Base-by-base conservation (phyloP, 129 eudicot species). In the Tanacetum coccineum region DNA sequence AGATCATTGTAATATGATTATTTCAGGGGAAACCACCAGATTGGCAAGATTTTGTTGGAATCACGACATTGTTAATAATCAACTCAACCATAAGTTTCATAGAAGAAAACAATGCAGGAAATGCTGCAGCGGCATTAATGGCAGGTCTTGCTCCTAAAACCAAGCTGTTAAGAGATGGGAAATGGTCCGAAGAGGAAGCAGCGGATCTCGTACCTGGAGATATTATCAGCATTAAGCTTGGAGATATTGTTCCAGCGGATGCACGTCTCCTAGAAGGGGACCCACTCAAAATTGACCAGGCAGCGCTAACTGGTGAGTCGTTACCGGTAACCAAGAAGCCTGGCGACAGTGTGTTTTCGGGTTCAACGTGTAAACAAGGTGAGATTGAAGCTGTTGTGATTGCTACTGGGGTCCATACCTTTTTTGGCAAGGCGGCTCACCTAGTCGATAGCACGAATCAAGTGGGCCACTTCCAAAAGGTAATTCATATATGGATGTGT, bases 101-200 rank as follows among this genome's bases (percentile, higher is more conserved):
- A 6, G 97, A 90, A 64, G 95, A 90, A 74, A 90, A 87, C 82
- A 90, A 84, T 61, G 97, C 97, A 13, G 97, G 97, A 12, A 90
- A 87, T 80, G 97, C 97, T 46, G 97, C 97, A 15, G 82, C 83
- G 21, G 97, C 97, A 7, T 73, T 90, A 9, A 90, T 90, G 97
- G 97, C 97, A 10, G 95, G 97, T 55, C 88, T 90, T 22, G 97
- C 97, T 14, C 97, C 97, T 10, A 90, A 90, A 73, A 82, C 95
- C 3, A 90, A 89, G 85, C 76, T 90, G 9, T 49, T 90, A 71
- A 82, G 97, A 69, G 95, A 90, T 72, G 95, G 95, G 14, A 78
- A 68, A 46, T 90, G 97, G 97, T 65, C 65, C 3, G 97, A 90
- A 72, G 87, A 79, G 30, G 97, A 90, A 9, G 97, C 97, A 0